Percentiles rank a stretch among this genome's conserved stretches.
phyloP scores from a whole-genome alignment of 2,329 filamentous ascomycete genomes.

The Immersiporthe knoxdaviesiana region DNA sequence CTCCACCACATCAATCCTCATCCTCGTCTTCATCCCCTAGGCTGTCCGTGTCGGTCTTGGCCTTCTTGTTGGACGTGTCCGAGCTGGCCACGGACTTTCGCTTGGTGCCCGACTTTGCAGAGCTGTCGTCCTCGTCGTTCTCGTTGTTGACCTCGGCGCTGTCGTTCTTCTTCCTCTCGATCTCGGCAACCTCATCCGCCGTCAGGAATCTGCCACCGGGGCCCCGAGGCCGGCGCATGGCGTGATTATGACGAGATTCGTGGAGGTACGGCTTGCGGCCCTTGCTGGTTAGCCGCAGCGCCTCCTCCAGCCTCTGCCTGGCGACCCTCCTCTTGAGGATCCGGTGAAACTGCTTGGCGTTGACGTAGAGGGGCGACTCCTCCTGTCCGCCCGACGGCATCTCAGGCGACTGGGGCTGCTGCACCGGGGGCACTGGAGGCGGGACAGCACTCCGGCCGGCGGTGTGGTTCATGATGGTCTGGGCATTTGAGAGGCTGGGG shows the following conservation, averaged over 20 bases:
- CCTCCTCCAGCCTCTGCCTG: conserved; percentile 90
- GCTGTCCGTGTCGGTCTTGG: conserved; percentile 47
- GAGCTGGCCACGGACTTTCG: conserved; percentile 61
- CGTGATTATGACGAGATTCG: conserved; percentile 96
- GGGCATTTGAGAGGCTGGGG: conserved; percentile 72
- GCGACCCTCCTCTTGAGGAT: conserved; percentile 94
- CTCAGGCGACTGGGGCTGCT: conserved; percentile 77
- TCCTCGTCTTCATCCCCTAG: conserved; percentile 43
- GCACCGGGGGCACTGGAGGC: conserved; percentile 65
- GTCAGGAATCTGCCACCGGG: conserved; percentile 95
- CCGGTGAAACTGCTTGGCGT: conserved; percentile 97
- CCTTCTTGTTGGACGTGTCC: conserved; percentile 56
- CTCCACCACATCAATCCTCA: conserved; percentile 35
- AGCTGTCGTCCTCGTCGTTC: conserved; percentile 36
- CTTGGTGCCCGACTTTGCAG: conserved; percentile 54
- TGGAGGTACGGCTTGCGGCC: conserved; percentile 96
- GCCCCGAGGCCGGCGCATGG: conserved; percentile 91
- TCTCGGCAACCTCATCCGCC: conserved; percentile 89
- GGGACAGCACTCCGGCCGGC: conserved; percentile 53
- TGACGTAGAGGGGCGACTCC: conserved; percentile 95
- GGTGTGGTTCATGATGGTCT: conserved; percentile 75
- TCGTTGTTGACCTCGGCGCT: conserved; percentile 44
- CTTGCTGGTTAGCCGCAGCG: conserved; percentile 88
- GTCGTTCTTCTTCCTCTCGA: conserved; percentile 68
- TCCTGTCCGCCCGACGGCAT: conserved; percentile 73